Evolutionary conservation across 2,329 filamentous ascomycete genomes (phyloP), one percentile per base, ranked within the genome.

Genomic region (Xylaria sp.): DNA sequence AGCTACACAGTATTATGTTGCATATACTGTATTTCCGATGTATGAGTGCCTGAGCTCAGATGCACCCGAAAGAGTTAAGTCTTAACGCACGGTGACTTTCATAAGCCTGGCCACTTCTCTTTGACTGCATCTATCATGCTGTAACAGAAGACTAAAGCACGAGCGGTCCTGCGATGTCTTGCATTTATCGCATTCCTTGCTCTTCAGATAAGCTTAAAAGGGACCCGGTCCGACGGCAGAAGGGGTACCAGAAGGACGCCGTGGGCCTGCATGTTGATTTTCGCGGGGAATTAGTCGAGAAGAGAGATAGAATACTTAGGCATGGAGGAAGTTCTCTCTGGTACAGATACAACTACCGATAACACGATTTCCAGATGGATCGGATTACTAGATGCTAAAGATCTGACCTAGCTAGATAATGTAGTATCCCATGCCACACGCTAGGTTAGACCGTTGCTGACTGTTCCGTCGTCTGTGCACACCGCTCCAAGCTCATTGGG

Each of bases 391-490:
- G 58, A 18, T 49, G 12, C 33, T 28, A 43, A 52, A 41, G 59
- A 41, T 52, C 58, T 18, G 36, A 36, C 48, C 31, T 33, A 33
- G 18, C 7, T 9, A 48, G 43, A 48, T n/a, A 10, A n/a, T 49
- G 46, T 62, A 51, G 51, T 39, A 28, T 41, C 28, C n/a, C 12
- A 43, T 23, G 39, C n/a, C 9, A 33, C 13, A 56, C 52, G 43
- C 36, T 65, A n/a, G 18, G 25, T 36, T 33, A 55, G 52, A 18
- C 28, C 15, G 52, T 28, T 69, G 69, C 69, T 71, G 69, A 71
- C 69, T 71, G 69, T 71, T 66, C 66, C 59, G 43, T 57, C 15
- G 62, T 61, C 43, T 49, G 52, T 46, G 51, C 62, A 63, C 62
- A 68, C 68, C 68, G 68, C 68, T 66, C 41, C 41, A 25, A 54